Percentiles rank a stretch among this genome's conserved stretches.
Conservation (phyloP, 2,329 filamentous ascomycete genomes). For the Pyricularia sp. region DNA sequence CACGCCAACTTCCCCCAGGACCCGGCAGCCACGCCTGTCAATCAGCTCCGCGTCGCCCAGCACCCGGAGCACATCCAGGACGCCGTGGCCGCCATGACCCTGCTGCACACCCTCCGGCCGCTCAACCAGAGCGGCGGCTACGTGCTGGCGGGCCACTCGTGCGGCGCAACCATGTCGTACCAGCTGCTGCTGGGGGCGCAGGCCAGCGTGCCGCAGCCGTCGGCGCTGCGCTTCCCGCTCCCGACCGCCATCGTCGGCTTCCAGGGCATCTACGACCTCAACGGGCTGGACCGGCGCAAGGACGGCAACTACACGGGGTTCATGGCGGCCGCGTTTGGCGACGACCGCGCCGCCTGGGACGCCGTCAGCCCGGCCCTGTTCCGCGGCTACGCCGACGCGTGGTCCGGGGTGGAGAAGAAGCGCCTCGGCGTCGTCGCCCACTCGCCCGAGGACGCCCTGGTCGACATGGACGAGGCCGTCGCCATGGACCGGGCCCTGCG, state of each 20-base stretch:
- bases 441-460: slow-evolving; percentile 33
- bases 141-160: slow-evolving; percentile 48
- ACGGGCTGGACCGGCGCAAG: slow-evolving; percentile 34
- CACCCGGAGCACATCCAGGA: slow-evolving; percentile 52
- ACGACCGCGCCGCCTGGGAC: slow-evolving; percentile 35
- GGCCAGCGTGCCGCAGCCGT: background rate
- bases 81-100: slow-evolving; percentile 35
- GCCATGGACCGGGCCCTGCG: slow-evolving; percentile 36
- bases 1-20: slow-evolving; percentile 33
- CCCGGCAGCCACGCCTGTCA: slow-evolving; percentile 19
- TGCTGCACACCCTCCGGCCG: slow-evolving; percentile 28
- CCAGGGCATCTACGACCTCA: slow-evolving; percentile 55
- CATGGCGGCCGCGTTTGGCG: slow-evolving; percentile 44
- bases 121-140: slow-evolving; percentile 23
- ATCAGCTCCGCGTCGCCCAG: slow-evolving; percentile 25
- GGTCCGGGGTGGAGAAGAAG: slow-evolving; percentile 6
- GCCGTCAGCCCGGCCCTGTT: slow-evolving; percentile 38
- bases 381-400: slow-evolving; percentile 9
- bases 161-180: slow-evolving; percentile 49
- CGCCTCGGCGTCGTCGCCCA: slow-evolving; percentile 27
- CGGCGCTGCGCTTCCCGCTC: slow-evolving; percentile 9
- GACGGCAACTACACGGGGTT: slow-evolving; percentile 41
- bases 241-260: slow-evolving; percentile 46
- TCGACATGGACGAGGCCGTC: slow-evolving; percentile 45
- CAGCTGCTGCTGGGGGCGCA: slow-evolving; percentile 40